Evolutionary conservation across 805 yeast genomes (phyloP), one percentile per base, ranked within the genome.

Genomic region (Zygotorulaspora sp.): DNA sequence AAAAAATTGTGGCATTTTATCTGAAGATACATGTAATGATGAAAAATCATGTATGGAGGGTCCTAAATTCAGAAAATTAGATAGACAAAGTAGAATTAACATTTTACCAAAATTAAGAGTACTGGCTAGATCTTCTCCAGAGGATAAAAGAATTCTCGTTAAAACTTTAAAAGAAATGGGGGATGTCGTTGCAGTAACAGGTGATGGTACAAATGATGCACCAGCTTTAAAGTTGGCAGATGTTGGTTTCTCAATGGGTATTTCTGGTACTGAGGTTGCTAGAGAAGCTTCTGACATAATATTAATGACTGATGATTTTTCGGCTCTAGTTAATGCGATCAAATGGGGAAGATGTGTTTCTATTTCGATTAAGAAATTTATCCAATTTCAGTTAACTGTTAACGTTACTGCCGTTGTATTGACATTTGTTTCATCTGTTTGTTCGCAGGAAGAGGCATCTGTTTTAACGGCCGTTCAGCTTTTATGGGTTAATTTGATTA

Each of bases 141-240:
- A 90, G 49, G 99, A 92, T 65, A 92, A 92, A 64, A 71, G 95
- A 41, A 67, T 85, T 19, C 71, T 92, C 30, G 98, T 94, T 23
- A 84, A 82, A 45, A 79, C 88, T 9, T 69, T 92, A 51, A 80
- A 82, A 53, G 68, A 72, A 24, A 71, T 78, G 56, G 95, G 94
- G 16, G 97, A 92, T 56, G 95, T 90, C 23, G 98, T 92, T 34
- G 98, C 98, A 1, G 97, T 90, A 23, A 92, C 99, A 25, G 99
- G 98, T 58, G 99, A 92, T 62, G 99, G 99, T 64, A 90, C 97
- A 6, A 92, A 92, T 61, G 99, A 92, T 71, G 98, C 97, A 0
- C 97, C 97, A 11, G 97, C 98, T 3, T 73, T 92, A 56, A 87
- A 90, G 57, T 71, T 89, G 42, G 99, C 98, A 0, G 97, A 92